Base-by-base conservation (phyloP, 257 asterid genomes). In the Penstemon newberryi region DNA sequence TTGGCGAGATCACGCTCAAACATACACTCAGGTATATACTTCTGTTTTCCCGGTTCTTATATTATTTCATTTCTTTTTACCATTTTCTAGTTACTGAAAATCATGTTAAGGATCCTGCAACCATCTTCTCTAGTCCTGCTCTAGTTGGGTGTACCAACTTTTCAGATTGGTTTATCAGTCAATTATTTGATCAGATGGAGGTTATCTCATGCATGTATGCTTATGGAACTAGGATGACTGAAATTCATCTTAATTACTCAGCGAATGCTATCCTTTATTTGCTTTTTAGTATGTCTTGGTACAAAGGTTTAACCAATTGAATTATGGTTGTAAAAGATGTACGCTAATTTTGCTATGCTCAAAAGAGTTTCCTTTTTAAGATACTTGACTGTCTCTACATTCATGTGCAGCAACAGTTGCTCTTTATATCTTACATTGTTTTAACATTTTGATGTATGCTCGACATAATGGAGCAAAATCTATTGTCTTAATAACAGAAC, bases 1-100 rank as follows among this genome's bases (percentile, higher is more conserved):
- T 42, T 94, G 99, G 99, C 81, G 95, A 65, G 99, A 94, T 81
- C 98, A 94, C 42, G 97, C 93, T 63, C 98, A 91, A 65, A 91
- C 99, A 50, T 94, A 94, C 74, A 94, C 89, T 73, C 96, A 89
- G 89, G 99, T 89, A 44, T 79, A 25, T 72, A 18, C 41, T 65
- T 25, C 33, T 25, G 33, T 25, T 25, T 25, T 25, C 33, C 33
- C 2, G 33, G 33, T 25, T 25, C 33, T 25, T 25, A 25, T 25
- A 25, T 25, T 25, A 25, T 25, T 25, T 25, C 33, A 25, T 25
- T 25, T 25, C 33, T 25, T 25, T 25, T 25, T 25, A 25, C 2
- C 33, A 2, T 25, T 15, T 25, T 25, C 33, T 1, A 25, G 33
- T 25, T 25, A 25, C 33, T 25, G 33, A 25, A 25, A 25, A 25